Percentiles rank a stretch among this genome's conserved stretches.
Conservation (phyloP, 2,329 filamentous ascomycete species). For the Pseudocercospora fuligena region DNA sequence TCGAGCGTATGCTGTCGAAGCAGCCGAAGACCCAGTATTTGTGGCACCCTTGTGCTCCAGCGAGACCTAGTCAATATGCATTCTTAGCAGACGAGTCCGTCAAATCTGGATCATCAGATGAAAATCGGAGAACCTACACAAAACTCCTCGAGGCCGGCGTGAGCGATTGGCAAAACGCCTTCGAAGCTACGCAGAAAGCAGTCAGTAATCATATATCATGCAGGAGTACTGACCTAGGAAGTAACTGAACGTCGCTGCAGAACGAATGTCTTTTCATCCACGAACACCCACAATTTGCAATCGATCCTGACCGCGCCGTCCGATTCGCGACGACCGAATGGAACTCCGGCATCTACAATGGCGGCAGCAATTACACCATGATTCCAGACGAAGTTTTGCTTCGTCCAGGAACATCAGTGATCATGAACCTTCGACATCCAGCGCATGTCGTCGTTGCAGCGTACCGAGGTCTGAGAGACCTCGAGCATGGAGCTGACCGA, state of each 20-base stretch:
- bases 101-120: background rate
- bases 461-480: slow-evolving; percentile 34
- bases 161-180: background rate
- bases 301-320: background rate
- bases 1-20: background rate
- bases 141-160: background rate
- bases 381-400: slow-evolving; percentile 45
- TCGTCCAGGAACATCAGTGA: slow-evolving; percentile 31
- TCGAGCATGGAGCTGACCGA: slow-evolving; percentile 18
- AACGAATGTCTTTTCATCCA: background rate
- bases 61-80: background rate
- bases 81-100: background rate
- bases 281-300: background rate
- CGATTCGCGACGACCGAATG: background rate
- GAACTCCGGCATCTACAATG: background rate
- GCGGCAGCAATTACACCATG: slow-evolving; percentile 32
- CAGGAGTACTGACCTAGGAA: background rate
- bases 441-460: slow-evolving; percentile 45
- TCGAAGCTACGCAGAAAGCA: background rate
- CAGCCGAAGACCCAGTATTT: background rate
- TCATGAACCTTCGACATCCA: slow-evolving; percentile 48
- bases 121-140: background rate
- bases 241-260: background rate
- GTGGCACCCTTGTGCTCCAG: background rate
- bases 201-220: background rate